These are phyloP conservation scores for Cutaneotrichosporon cutaneum DNA, from an alignment of 1,284 basidiomycete species.

Conservation along the genomic window DNA sequence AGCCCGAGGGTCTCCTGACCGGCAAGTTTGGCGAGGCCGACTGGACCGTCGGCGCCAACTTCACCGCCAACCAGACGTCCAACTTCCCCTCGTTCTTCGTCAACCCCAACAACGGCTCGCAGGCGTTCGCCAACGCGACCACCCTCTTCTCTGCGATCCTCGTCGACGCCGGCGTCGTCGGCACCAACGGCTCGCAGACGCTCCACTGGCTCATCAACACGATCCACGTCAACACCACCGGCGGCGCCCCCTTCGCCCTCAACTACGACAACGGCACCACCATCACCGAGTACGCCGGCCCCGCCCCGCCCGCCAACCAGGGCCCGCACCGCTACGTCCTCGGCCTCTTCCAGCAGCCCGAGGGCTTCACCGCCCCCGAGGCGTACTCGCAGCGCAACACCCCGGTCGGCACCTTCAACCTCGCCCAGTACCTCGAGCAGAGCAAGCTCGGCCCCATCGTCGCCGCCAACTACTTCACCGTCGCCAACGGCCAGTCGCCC, in stretches of 20 bases:
- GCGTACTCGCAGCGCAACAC: slow-evolving; percentile 60
- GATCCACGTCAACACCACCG: slow-evolving; percentile 59
- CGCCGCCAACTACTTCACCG: slow-evolving; percentile 66
- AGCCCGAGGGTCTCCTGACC: slow-evolving; percentile 20
- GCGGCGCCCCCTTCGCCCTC: slow-evolving; percentile 43
- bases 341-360: slow-evolving; percentile 25
- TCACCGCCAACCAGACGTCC: slow-evolving; percentile 56
- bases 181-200: slow-evolving; percentile 56
- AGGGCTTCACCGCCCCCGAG: slow-evolving; percentile 62
- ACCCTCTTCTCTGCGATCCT: slow-evolving; percentile 63
- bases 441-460: slow-evolving; percentile 49
- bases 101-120: slow-evolving; percentile 47
- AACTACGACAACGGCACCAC: slow-evolving; percentile 23
- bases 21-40: slow-evolving; percentile 16
- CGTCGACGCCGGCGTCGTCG: slow-evolving; percentile 66
- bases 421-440: slow-evolving; percentile 41
- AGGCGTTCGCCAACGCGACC: background rate
- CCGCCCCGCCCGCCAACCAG: slow-evolving; percentile 64
- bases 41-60: slow-evolving; percentile 13
- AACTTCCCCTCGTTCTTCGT: slow-evolving; percentile 91
- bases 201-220: slow-evolving; percentile 78
- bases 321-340: slow-evolving; percentile 65
- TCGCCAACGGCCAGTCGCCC: slow-evolving; percentile 64
- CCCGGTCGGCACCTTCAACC: slow-evolving; percentile 61
- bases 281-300: slow-evolving; percentile 68